Percentiles rank a stretch among this genome's conserved stretches.
These are phyloP conservation scores for Mycena epipterygia DNA, from an alignment of 768 basidiomycete genomes.

Conservation along the genomic window DNA sequence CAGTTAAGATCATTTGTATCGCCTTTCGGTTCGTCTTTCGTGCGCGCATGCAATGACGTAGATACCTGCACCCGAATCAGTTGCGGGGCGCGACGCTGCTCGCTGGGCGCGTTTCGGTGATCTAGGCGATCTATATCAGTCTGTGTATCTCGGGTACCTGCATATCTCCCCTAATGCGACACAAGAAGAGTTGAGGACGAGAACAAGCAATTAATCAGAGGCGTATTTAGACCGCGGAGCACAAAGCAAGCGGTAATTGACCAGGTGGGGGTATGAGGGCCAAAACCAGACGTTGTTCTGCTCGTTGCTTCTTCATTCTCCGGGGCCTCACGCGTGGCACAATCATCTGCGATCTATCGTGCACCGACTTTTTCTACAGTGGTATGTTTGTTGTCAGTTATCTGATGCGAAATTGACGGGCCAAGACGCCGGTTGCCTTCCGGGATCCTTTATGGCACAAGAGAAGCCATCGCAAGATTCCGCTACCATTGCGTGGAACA, in stretches of 20 bases:
- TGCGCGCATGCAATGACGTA: constrained; percentile 17
- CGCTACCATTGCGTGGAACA: too few species aligned
- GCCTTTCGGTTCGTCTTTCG: too few species aligned
- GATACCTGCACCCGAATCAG: neutral
- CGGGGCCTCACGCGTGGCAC: too few species aligned
- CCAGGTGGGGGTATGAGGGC: too few species aligned
- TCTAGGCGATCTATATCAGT: constrained; percentile 9
- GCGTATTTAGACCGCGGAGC: neutral
- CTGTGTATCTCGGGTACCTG: neutral
- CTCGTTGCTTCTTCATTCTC: too few species aligned
- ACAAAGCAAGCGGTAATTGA: neutral
- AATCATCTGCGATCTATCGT: neutral
- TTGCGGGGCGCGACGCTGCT: neutral
- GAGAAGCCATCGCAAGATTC: too few species aligned
- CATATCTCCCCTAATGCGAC: neutral
- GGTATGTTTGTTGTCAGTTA: neutral
- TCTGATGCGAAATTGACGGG: constrained; percentile 19
- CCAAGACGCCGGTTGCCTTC: constrained; percentile 11
- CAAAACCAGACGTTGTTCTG: too few species aligned
- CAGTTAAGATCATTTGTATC: too few species aligned
- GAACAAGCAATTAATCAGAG: constrained; percentile 21
- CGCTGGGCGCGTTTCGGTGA: constrained; percentile 4
- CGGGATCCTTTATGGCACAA: neutral
- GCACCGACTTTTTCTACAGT: too few species aligned
- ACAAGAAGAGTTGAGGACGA: neutral